Evolutionary conservation across 75 land plant species (phyloP), one percentile per base, ranked within the genome.

Genomic region (Selaginella tamariscina): DNA sequence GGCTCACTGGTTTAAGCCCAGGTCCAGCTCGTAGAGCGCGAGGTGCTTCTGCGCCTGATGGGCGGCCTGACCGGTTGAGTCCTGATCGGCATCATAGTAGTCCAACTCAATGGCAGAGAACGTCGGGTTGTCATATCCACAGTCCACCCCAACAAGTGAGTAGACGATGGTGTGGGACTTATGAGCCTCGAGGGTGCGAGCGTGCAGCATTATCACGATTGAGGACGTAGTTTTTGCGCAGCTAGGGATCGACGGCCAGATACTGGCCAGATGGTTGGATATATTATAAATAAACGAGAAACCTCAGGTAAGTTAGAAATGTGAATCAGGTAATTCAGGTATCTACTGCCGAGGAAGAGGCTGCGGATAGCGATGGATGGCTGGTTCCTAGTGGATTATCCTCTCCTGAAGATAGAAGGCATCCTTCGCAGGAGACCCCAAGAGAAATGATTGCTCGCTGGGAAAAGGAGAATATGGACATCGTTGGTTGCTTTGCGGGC

Each of bases 41-140:
- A 94, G 72, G 56, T 94, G 91, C 74, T 94, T 94, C 81, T 94
- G 98, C 0, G 98, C 98, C 28, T 94, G 96, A 56, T 74, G 81
- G 0, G 98, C 91, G 8, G 98, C 88, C 74, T 77, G 83, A 20
- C 98, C 98, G 18, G 91, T 85, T 0, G 96, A 75, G 71, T 94
- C 98, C 77, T 82, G 91, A 60, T 94, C 98, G 0, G 96, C 98
- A 75, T 94, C 96, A 0, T 84, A 85, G 69, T 94, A 94, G 74
- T 94, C 98, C 56, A 94, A 75, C 84, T 94, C 96, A 57, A 94
- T 94, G 1, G 98, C 98, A 1, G 98, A 95, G 70, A 94, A 94
- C 21, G 89, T 76, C 13, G 98, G 98, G 56, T 94, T 94, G 67
- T 94, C 96, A 72, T 89, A 94, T 0, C 98, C 98, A 69, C 96